phyloP scores from a whole-genome alignment of 768 basidiomycete species.

The Podaxis sp. region DNA sequence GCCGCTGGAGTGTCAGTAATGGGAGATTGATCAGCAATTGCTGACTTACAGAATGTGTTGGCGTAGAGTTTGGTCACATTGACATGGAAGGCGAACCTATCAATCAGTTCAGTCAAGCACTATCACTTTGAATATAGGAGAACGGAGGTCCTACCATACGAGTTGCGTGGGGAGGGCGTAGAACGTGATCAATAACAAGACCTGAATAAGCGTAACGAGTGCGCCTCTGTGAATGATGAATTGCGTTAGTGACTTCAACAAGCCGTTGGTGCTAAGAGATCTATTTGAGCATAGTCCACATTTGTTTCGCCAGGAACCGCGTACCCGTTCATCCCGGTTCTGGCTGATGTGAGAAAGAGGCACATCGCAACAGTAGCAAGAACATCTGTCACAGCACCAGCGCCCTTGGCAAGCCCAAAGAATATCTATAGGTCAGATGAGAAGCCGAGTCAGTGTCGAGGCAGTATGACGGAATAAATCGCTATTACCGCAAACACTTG shows the following conservation, averaged over 20 bases:
- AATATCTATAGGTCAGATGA: slow-evolving; percentile 27
- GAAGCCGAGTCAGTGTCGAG: neutral
- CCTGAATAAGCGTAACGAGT: slow-evolving; percentile 40
- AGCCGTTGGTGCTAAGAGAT: slow-evolving; percentile 29
- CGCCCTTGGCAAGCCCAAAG: slow-evolving; percentile 41
- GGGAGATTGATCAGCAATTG: neutral
- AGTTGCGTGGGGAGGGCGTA: slow-evolving; percentile 30
- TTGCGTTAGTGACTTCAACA: slow-evolving; percentile 35
- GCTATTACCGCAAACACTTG: slow-evolving; percentile 24
- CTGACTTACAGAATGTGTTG: slow-evolving; percentile 44
- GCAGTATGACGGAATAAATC: too few species aligned
- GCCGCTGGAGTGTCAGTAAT: neutral
- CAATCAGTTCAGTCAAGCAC: neutral
- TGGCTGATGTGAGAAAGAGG: slow-evolving; percentile 29
- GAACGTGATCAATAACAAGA: slow-evolving; percentile 35
- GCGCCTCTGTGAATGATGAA: slow-evolving; percentile 38
- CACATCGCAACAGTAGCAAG: slow-evolving; percentile 43
- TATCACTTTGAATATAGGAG: neutral
- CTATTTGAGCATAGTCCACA: neutral
- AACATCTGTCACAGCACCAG: slow-evolving; percentile 38
- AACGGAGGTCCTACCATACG: slow-evolving; percentile 28
- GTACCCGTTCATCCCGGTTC: slow-evolving; percentile 34
- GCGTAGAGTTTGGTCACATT: slow-evolving; percentile 46
- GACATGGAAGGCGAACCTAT: slow-evolving; percentile 43
- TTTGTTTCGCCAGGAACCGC: slow-evolving; percentile 7